Base-by-base conservation (phyloP, 2,329 filamentous ascomycete genomes). In the Trichoderma oligosporum region DNA sequence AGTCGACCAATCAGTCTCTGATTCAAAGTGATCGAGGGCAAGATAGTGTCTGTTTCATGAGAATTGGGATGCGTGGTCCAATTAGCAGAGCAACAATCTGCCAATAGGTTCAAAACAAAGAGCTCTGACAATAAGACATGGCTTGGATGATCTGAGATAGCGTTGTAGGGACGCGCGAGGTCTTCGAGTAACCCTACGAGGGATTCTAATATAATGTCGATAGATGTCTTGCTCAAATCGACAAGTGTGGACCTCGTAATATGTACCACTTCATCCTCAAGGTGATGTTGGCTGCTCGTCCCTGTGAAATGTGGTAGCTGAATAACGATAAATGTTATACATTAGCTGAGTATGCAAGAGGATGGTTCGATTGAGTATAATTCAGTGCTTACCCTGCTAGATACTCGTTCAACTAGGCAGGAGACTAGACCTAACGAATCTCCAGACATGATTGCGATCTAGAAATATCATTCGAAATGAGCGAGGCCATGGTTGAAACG, bases 251-350 rank as follows among this genome's bases (percentile, higher is more conserved):
- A 76, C 65, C 82, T 80, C 18, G 83, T 86, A 56, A 84, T 81
- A 58, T 77, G 73, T 51, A 84, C 77, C 60, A 86, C 76, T 49
- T 85, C 82, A 71, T 87, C 84, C 65, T 82, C 79, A 57, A 76
- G 73, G 60, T 85, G 77, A 62, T 82, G 79, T 64, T 81, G 77
- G 62, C 76, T 74, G 58, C 77, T 76, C 58, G 78, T 81, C 65
- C 83, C 83, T 56, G 82, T 84, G 62, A 82, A 78, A 72, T 86
- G 82, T 56, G 84, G 84, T 56, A 87, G 79, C 83, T 85, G 60
- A n/a, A n/a, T 47, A 82, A 76, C 77, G 33, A n/a, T 7, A 16
- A 33, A 11, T 25, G 27, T 35, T 33, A 22, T 16, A 29, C 22
- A 35, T 61, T 42, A 58, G 38, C 33, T 18, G 29, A n/a, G 16